Evolutionary conservation across 177 flowering plant species (phyloP).

Genomic region (Vitis hybrid): DNA sequence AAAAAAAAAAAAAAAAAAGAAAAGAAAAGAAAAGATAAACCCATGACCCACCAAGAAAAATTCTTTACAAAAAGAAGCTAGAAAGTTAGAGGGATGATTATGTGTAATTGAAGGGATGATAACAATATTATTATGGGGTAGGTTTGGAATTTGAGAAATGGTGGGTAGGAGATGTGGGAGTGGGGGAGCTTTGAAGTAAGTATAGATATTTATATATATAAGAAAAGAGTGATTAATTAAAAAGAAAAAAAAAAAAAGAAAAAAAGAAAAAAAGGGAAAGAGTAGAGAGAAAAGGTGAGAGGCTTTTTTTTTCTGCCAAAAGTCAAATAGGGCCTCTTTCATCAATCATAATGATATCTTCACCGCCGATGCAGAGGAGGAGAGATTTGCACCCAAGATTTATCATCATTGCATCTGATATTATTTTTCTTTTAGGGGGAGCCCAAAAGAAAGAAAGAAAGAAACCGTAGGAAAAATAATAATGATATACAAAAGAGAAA

Average conservation of each 20-base stretch:
- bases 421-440: constrained; percentile 19
- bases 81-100: not conserved
- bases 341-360: constrained; percentile 42
- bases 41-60: not conserved
- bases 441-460: constrained; percentile 21
- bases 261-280: constrained; percentile 17
- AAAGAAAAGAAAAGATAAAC: not conserved
- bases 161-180: constrained; percentile 29
- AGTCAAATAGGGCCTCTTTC: constrained; percentile 47
- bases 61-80: not conserved
- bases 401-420: constrained; percentile 56
- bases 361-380: constrained; percentile 45
- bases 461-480: constrained; percentile 23
- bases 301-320: constrained; percentile 40
- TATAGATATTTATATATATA: too few species aligned
- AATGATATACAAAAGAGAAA: too few species aligned
- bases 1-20: not conserved
- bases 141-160: constrained; percentile 37
- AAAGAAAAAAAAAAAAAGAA: constrained; percentile 6
- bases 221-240: too few species aligned
- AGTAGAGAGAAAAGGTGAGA: constrained; percentile 31
- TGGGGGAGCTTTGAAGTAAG: not conserved
- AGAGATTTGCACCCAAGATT: constrained; percentile 62
- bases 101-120: constrained; percentile 23
- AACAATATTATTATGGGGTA: constrained; percentile 20